A percentile compares a stretch with the other conserved stretches of the same genome.
Evolutionary conservation across 225 moss, liverwort and hornwort species (phyloP).

Genomic region (Marchantia paleacea): DNA sequence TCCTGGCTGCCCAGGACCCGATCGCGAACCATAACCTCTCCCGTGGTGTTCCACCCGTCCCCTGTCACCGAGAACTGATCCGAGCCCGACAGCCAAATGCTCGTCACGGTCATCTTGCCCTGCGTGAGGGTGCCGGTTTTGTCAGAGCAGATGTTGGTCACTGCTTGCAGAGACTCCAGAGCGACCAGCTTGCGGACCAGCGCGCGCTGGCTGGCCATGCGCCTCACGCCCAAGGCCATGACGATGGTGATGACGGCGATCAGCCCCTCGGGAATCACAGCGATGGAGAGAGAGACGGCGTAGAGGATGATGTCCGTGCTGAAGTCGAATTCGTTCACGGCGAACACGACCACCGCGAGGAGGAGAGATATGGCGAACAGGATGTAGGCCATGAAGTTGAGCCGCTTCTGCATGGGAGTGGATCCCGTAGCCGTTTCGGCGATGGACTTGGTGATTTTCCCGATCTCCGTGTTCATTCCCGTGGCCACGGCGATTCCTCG

Average conservation of each 20-base stretch:
- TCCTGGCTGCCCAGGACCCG: not conserved
- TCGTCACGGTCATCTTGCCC: constrained; percentile 57
- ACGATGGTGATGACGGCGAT: constrained; percentile 21
- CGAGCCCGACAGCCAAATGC: constrained; percentile 36
- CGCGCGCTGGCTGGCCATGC: constrained; percentile 44
- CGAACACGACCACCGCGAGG: constrained; percentile 12
- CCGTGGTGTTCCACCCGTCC: constrained; percentile 4
- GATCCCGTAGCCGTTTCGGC: constrained; percentile 36
- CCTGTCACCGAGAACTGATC: constrained; percentile 14
- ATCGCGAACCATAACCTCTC: not conserved
- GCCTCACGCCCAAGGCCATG: constrained; percentile 43
- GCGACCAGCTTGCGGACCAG: constrained; percentile 48
- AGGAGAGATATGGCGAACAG: constrained; percentile 3
- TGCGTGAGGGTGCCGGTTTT: constrained; percentile 55
- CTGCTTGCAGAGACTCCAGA: constrained; percentile 52
- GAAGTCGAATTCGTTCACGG: constrained; percentile 8
- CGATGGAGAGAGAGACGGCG: constrained; percentile 18
- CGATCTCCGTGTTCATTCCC: constrained; percentile 55
- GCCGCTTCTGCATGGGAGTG: constrained; percentile 40
- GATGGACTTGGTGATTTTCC: constrained; percentile 47
- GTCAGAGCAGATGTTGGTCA: constrained; percentile 55
- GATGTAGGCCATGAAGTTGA: constrained; percentile 13
- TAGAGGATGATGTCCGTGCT: constrained; percentile 12
- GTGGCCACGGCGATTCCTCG: constrained; percentile 40
- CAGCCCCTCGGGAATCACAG: constrained; percentile 19